Percentiles rank a stretch among this genome's conserved stretches.
Conservation (phyloP, 2,329 filamentous ascomycete species). For the Neonectria faginata region DNA sequence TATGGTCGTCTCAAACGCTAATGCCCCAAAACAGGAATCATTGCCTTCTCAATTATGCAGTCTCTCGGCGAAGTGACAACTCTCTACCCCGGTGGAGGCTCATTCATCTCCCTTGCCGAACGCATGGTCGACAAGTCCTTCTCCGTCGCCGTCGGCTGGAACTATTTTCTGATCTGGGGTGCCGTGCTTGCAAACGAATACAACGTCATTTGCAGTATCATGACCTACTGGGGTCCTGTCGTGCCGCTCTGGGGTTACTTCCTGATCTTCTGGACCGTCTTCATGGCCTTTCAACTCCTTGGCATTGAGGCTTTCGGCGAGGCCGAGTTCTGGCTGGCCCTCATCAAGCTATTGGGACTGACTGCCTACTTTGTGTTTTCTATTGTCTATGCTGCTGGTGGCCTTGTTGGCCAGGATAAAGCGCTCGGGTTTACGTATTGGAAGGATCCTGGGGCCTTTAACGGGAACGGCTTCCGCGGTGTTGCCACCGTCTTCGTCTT, state of each 20-base stretch:
- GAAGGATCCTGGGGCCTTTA: slow-evolving; percentile 76
- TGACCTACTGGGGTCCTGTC: slow-evolving; percentile 73
- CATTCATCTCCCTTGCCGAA: slow-evolving; percentile 77
- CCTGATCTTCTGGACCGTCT: slow-evolving; percentile 79
- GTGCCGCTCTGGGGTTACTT: slow-evolving; percentile 76
- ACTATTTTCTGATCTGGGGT: slow-evolving; percentile 77
- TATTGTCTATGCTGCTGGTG: slow-evolving; percentile 77
- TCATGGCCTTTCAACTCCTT: slow-evolving; percentile 75
- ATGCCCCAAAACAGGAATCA: slow-evolving; percentile 56
- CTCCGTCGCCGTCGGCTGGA: slow-evolving; percentile 76
- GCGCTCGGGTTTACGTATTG: slow-evolving; percentile 78
- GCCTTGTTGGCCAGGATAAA: slow-evolving; percentile 68
- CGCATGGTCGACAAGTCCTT: slow-evolving; percentile 79
- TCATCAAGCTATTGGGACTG: slow-evolving; percentile 77
- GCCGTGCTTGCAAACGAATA: slow-evolving; percentile 77
- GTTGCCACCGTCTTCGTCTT: slow-evolving; percentile 76
- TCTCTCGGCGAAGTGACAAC: slow-evolving; percentile 80
- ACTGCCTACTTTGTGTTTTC: slow-evolving; percentile 80
- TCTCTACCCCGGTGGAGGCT: slow-evolving; percentile 76
- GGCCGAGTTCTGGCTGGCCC: slow-evolving; percentile 82
- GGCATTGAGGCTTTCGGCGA: slow-evolving; percentile 82
- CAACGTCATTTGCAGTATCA: slow-evolving; percentile 74
- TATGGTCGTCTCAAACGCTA: slow-evolving; percentile 25
- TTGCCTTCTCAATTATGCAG: slow-evolving; percentile 77
- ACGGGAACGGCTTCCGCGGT: slow-evolving; percentile 73